phyloP scores from a whole-genome alignment of 768 basidiomycete species.

The Lanmaoa pseudosensibilis region DNA sequence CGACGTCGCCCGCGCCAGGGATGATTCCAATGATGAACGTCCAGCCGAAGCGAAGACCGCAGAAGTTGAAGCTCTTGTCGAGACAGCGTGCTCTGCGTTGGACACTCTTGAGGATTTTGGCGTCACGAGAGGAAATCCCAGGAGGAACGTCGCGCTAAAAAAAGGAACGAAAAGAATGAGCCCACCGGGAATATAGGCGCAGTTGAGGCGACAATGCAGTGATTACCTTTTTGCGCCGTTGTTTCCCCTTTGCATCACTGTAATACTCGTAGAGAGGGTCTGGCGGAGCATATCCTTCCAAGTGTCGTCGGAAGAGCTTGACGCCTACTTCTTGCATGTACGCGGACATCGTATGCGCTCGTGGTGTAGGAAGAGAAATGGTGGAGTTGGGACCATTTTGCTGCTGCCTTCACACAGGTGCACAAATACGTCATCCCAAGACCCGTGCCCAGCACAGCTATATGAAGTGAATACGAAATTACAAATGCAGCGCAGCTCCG shows the following conservation, averaged over 20 bases:
- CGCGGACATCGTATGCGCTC: conserved; percentile 17
- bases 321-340: conserved; percentile 48
- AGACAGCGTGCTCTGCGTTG: conserved; percentile 79
- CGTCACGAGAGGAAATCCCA: conserved; percentile 76
- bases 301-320: conserved; percentile 61
- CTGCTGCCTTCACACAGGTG: not conserved
- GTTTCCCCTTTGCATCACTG: conserved; percentile 29
- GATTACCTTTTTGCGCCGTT: conserved; percentile 37
- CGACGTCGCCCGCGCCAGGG: conserved; percentile 67
- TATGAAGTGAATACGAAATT: not conserved
- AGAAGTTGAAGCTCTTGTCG: conserved; percentile 81
- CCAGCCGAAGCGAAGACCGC: conserved; percentile 85
- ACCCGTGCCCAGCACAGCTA: conserved; percentile 2
- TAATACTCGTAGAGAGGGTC: conserved; percentile 69
- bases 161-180: conserved; percentile 11
- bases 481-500: not conserved
- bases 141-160: conserved; percentile 65
- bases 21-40: conserved; percentile 77
- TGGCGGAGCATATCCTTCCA: conserved; percentile 64
- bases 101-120: conserved; percentile 70
- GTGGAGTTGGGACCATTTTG: not conserved
- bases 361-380: not conserved
- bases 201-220: conserved; percentile 7
- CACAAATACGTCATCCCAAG: conserved; percentile 14
- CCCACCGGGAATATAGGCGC: conserved; percentile 15